Conservation (phyloP, 345 rosid species). For the Syzygium aromaticum region DNA sequence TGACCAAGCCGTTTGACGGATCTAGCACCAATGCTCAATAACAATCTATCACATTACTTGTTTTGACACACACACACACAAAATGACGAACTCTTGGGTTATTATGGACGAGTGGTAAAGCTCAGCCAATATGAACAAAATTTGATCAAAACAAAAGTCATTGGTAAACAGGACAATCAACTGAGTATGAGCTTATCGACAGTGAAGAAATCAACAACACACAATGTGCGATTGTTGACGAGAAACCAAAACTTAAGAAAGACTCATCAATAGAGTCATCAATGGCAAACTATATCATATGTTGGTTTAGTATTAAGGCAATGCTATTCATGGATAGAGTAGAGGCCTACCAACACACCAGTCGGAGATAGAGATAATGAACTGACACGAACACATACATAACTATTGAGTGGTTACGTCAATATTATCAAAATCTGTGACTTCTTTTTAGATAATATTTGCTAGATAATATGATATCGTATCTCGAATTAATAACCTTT, state of each 20-base stretch:
- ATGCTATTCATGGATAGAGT: not conserved
- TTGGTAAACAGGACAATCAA: not conserved
- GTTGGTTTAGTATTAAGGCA: not conserved
- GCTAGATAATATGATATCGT: not conserved
- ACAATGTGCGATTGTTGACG: fast-evolving
- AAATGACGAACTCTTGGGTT: not conserved
- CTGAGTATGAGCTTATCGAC: not conserved
- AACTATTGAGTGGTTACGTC: fast-evolving
- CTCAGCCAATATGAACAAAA: not conserved
- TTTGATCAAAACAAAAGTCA: not conserved
- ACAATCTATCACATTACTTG: not conserved
- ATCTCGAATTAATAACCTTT: not conserved
- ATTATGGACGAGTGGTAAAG: not conserved
- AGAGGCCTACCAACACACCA: not conserved
- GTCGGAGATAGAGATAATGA: not conserved
- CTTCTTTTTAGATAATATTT: not conserved
- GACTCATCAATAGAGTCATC: not conserved
- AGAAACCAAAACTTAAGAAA: not conserved
- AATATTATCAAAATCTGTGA: not conserved
- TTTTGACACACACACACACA: not conserved
- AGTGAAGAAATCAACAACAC: not conserved
- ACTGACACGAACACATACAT: not conserved
- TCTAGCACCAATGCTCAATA: not conserved
- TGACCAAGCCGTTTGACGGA: too few species aligned
- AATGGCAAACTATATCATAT: not conserved